Evolutionary conservation across 2,329 filamentous ascomycete species (phyloP).

Genomic region (Leptodontidium sp.): DNA sequence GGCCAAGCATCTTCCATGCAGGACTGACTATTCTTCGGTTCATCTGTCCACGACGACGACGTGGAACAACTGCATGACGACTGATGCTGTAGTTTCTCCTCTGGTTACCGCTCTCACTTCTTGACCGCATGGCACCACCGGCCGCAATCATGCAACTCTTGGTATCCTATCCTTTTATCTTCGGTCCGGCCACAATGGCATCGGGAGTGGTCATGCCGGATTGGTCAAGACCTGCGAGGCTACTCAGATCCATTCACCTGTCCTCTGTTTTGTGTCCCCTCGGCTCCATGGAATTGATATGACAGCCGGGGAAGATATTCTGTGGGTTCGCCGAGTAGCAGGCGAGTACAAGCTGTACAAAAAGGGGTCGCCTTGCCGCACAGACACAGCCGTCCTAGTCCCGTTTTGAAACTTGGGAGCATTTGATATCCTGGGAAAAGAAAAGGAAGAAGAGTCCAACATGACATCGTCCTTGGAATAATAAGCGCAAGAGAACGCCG

Average conservation of each 20-base stretch:
- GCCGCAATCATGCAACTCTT: background rate
- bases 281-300: background rate
- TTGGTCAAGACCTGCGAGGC: background rate
- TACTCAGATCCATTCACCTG: background rate
- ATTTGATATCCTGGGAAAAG: constrained; percentile 4
- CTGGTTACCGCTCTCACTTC: constrained; percentile 3
- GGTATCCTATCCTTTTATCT: background rate
- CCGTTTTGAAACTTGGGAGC: constrained; percentile 23
- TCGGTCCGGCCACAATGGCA: background rate
- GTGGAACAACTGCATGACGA: background rate
- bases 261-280: background rate
- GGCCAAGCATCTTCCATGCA: constrained; percentile 1
- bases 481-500: background rate
- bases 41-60: background rate
- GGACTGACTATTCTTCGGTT: constrained; percentile 1
- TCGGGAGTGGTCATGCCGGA: background rate
- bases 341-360: background rate
- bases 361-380: constrained; percentile 12
- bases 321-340: background rate
- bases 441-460: background rate
- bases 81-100: background rate
- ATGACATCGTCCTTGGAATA: background rate
- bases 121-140: background rate
- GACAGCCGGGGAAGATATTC: background rate
- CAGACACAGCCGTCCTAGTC: constrained; percentile 13